Evolutionary conservation across 805 yeast genomes (phyloP), one percentile per base, ranked within the genome.

Genomic region (Ogataea dorogensis): DNA sequence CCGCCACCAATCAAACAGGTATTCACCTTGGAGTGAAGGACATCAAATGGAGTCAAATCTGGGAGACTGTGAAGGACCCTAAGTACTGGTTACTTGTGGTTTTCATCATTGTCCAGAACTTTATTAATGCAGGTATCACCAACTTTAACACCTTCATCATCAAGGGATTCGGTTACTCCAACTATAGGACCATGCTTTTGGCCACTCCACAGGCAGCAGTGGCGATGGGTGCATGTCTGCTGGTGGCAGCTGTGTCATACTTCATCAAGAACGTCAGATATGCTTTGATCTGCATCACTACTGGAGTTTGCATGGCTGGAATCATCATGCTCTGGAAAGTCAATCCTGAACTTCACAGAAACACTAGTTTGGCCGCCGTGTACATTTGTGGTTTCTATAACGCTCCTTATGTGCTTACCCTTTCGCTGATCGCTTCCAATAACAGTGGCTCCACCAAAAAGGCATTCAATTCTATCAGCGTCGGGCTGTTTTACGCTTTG

Each of bases 401-500:
- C 26, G 47, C 47, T 12, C 45, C 53, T n/a, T 42, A 47, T 28
- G 49, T 46, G 23, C 21, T 48, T 28, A 28, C 50, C 4, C 37
- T 54, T 13, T 55, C 60, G 0, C 32, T 50, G 38, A 49, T 55
- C 33, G 49, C 58, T 5, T 53, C 59, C 7, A 55, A 81, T 54
- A 69, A 75, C 17, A 76, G 86, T 4, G 91, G 91, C 3, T 71
- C 73, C 40, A 77, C 87, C 10, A 84, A 83, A 55, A 77, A 81
- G 51, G 65, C 51, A 5, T 47, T 49, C 44, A 40, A 44, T 35
- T 64, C 63, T 8, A 49, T 56, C 20, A 43, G 51, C 14, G 58
- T 53, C 28, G 67, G 66, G 10, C 63, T 77, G 35, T 73, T 71
- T n/a, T 77, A 76, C 50, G 75, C 78, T 8, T 56, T 77, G 16